Evolutionary conservation across 2,329 filamentous ascomycete species (phyloP).

Genomic region (Dothideomycetidae sp.): DNA sequence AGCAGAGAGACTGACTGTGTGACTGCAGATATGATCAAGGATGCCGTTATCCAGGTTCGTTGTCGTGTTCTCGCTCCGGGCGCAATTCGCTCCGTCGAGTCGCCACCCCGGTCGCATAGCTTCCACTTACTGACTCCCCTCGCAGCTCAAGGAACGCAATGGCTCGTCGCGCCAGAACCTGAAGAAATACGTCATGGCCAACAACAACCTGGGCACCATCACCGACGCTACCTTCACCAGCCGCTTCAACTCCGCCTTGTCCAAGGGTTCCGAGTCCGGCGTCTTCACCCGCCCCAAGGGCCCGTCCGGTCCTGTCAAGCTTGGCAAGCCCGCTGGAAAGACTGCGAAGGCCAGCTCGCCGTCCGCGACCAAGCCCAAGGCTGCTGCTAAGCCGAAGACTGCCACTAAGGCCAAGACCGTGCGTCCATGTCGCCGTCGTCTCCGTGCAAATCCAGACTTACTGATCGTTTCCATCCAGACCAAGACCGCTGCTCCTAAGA

Average conservation of each 20-base stretch:
- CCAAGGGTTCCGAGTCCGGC: conserved; percentile 70
- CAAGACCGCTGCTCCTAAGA: conserved; percentile 21
- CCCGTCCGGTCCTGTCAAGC: conserved; percentile 85
- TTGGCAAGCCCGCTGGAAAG: conserved; percentile 31
- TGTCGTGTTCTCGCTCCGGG: conserved; percentile 21
- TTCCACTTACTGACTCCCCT: conserved; percentile 37
- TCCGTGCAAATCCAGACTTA: too few species aligned
- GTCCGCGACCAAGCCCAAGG: conserved; percentile 16
- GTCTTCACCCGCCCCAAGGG: conserved; percentile 85
- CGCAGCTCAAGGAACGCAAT: conserved; percentile 55
- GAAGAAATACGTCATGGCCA: conserved; percentile 61
- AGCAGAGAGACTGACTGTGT: too few species aligned
- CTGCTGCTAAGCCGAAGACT: conserved; percentile 32
- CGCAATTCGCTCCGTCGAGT: conserved; percentile 11
- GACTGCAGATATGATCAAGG: conserved; percentile 60
- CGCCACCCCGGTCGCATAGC: background rate
- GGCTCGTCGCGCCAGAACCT: conserved; percentile 55
- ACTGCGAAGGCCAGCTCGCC: conserved; percentile 23
- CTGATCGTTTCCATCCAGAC: conserved; percentile 21
- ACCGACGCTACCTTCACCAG: conserved; percentile 48
- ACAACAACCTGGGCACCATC: conserved; percentile 47
- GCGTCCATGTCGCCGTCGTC: background rate
- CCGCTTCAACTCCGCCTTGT: conserved; percentile 76
- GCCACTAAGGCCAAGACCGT: conserved; percentile 18
- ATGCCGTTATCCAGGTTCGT: conserved; percentile 57